These are phyloP conservation scores for Arthrobotrys sinensis DNA, from an alignment of 2,329 filamentous ascomycete genomes.

Conservation along the genomic window DNA sequence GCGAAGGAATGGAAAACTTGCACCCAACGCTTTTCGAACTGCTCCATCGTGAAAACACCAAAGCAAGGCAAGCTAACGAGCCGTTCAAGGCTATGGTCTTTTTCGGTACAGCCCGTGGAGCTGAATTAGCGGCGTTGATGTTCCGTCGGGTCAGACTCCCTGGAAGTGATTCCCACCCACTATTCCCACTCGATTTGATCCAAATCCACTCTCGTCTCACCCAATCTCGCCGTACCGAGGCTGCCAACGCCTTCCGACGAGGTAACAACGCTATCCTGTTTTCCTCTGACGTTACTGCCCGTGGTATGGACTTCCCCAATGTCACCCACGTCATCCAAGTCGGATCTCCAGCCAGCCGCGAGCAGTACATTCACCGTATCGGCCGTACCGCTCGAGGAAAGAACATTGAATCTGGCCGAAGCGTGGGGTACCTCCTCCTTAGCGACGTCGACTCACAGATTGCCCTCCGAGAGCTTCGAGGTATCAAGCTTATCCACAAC, in stretches of 20 bases:
- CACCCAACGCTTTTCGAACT: constrained; percentile 85
- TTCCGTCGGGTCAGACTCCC: constrained; percentile 61
- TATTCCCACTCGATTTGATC: constrained; percentile 67
- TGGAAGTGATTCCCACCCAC: constrained; percentile 62
- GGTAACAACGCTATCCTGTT: constrained; percentile 74
- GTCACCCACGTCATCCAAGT: constrained; percentile 86
- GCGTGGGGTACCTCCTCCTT: constrained; percentile 76
- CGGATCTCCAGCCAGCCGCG: constrained; percentile 76
- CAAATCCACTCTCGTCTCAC: constrained; percentile 85
- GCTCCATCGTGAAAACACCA: constrained; percentile 74
- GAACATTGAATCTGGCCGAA: constrained; percentile 69
- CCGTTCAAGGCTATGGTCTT: constrained; percentile 98
- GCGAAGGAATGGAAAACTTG: constrained; percentile 80
- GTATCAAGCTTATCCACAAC: constrained; percentile 68
- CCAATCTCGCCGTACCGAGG: constrained; percentile 78
- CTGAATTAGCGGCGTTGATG: constrained; percentile 70
- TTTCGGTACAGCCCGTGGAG: constrained; percentile 76
- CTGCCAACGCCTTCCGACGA: constrained; percentile 80
- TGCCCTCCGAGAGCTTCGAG: constrained; percentile 72
- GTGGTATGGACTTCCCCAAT: constrained; percentile 86
- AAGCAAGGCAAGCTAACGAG: constrained; percentile 67
- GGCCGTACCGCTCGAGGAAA: constrained; percentile 81
- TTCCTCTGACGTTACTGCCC: constrained; percentile 84
- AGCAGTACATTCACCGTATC: constrained; percentile 83
- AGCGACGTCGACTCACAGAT: constrained; percentile 71